Conservation (phyloP, 345 rosid species). For the Atalantia buxifolia region DNA sequence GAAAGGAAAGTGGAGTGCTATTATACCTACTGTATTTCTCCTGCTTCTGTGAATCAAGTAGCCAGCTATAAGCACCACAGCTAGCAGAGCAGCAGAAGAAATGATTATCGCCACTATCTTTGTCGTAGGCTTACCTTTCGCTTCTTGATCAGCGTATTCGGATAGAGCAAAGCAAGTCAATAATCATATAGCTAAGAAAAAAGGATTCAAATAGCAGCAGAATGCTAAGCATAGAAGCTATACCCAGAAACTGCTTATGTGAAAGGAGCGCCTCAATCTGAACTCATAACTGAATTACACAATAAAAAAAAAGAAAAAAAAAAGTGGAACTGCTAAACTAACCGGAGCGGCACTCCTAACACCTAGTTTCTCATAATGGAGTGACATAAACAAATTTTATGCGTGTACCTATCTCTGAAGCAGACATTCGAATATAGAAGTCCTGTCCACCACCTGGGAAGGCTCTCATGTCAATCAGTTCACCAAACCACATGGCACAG, state of each 20-base stretch:
- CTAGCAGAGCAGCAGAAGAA: neutral
- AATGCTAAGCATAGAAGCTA: neutral
- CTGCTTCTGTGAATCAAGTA: neutral
- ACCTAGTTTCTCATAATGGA: neutral
- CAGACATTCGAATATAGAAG: slow-evolving; percentile 25
- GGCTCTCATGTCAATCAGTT: too few species aligned
- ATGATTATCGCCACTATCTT: neutral
- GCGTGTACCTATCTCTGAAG: slow-evolving; percentile 23
- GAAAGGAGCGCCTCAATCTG: neutral
- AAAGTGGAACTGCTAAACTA: neutral
- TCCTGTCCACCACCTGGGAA: too few species aligned
- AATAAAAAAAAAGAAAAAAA: too few species aligned
- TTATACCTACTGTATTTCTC: neutral
- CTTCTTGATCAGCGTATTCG: too few species aligned
- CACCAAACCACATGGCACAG: too few species aligned
- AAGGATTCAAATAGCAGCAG: neutral
- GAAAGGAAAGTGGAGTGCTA: neutral
- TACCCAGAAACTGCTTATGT: neutral
- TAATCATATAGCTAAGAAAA: too few species aligned
- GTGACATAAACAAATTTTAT: neutral
- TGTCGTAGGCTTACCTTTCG: too few species aligned
- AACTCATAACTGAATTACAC: neutral
- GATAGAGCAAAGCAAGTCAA: too few species aligned
- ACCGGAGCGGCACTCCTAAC: neutral
- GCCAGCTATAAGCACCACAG: neutral